Evolutionary conservation across 306 rosid species (phyloP), one percentile per base, ranked within the genome.

Genomic region (Oemleria cerasiformis): DNA sequence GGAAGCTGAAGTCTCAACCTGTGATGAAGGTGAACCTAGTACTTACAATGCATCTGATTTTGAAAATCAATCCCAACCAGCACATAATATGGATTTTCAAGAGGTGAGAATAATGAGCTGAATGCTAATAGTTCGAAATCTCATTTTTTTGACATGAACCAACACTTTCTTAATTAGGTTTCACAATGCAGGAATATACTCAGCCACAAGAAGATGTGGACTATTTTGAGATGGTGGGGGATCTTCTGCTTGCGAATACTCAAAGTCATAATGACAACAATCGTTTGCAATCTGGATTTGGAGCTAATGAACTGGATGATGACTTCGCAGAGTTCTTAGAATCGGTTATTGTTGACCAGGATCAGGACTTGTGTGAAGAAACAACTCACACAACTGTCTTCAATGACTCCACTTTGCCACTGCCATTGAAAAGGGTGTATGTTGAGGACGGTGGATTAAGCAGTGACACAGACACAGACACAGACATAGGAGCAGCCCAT

Each of bases 401-500:
- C 21, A 58, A 64, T 48, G 17, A 34, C 57, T 55, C 69, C 40
- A 21, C 12, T 12, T 19, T 1, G 21, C 71, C 75, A 0, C 30
- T 60, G 72, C 23, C 87, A 34, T 44, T 65, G 51, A 65, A 3
- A 39, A 65, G 17, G 83, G 63, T 68, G 21, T 75, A 67, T 73
- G 38, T 39, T 64, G 67, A 4, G 49, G 71, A 50, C 6, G 75
- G 65, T 19, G 78, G 59, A 50, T 12, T 41, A 14, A 76, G 70
- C 78, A 84, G 82, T 70, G 87, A 69, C 76, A 70, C 75, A 9
- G 85, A 73, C 59, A 67, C 67, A 8, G 87, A 91, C 62, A 72
- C 61, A 48, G 64, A 23, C 56, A 66, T n/a, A n/a, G n/a, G n/a
- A n/a, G n/a, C n/a, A n/a, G n/a, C n/a, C n/a, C n/a, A 53, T 47